Conservation (phyloP, 2,329 filamentous ascomycete species). For the Fusarium anguioides region DNA sequence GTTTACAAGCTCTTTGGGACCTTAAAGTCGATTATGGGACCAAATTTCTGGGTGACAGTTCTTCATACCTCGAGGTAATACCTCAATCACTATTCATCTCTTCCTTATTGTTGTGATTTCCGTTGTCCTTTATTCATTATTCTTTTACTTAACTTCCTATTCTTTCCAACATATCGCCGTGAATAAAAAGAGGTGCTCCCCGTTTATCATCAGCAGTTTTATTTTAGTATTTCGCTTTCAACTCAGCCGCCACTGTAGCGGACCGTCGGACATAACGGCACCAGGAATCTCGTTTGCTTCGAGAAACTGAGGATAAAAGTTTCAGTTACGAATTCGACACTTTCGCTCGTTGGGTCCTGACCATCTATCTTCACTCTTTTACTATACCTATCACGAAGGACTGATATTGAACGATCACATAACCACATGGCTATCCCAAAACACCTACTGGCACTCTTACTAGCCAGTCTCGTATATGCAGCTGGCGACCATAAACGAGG, state of each 20-base stretch:
- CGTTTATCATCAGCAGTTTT: not conserved
- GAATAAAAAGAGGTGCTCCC: not conserved
- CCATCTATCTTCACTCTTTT: not conserved
- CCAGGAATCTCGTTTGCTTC: not conserved
- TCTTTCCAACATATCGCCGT: not conserved
- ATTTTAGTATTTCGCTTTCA: not conserved
- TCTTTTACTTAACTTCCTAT: not conserved
- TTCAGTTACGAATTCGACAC: not conserved
- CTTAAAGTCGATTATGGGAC: not conserved
- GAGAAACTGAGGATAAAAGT: not conserved
- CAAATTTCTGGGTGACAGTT: not conserved
- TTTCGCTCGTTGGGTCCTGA: not conserved
- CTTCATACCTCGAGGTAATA: slow-evolving; percentile 9
- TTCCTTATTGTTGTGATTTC: not conserved
- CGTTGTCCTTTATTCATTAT: not conserved
- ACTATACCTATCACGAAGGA: not conserved
- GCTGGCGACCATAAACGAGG: slow-evolving; percentile 70
- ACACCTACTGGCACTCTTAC: slow-evolving; percentile 31
- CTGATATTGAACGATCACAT: not conserved
- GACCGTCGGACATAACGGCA: not conserved
- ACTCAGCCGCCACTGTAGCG: not conserved
- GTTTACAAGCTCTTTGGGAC: not conserved
- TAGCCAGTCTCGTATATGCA: slow-evolving; percentile 44
- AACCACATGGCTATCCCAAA: slow-evolving; percentile 23
- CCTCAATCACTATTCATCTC: not conserved